Percentiles rank a stretch among this genome's conserved stretches.
These are phyloP conservation scores for Hypoxylon perforatum DNA, from an alignment of 495 filamentous ascomycete genomes.

Conservation along the genomic window DNA sequence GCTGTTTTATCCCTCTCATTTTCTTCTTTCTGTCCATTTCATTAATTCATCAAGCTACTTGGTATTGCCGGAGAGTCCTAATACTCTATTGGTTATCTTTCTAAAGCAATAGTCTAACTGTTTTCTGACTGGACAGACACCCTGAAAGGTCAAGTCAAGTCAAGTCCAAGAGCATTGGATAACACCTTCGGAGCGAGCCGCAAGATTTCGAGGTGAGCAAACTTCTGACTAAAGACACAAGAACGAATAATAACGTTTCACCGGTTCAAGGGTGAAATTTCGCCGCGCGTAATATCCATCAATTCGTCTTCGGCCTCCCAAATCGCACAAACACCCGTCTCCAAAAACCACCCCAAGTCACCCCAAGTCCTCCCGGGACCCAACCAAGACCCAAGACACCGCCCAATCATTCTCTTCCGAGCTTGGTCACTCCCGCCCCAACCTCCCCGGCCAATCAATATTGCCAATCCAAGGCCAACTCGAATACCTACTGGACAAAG, in stretches of 20 bases:
- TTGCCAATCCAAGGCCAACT: constrained; percentile 44
- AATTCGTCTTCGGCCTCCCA: constrained; percentile 26
- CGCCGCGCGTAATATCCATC: constrained; percentile 22
- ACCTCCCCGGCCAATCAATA: constrained; percentile 45
- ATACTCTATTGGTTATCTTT: neutral
- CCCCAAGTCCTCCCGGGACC: neutral
- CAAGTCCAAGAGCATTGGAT: constrained; percentile 19
- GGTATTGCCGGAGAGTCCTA: too few species aligned
- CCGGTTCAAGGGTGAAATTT: constrained; percentile 22
- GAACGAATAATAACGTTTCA: constrained; percentile 35
- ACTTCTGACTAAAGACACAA: constrained; percentile 17
- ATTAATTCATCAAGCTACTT: too few species aligned
- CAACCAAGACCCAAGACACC: constrained; percentile 9
- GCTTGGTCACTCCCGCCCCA: constrained; percentile 27
- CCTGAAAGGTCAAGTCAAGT: constrained; percentile 8
- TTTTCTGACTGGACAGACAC: neutral
- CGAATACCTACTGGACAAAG: constrained; percentile 37
- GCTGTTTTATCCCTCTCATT: constrained; percentile 18
- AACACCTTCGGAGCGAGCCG: constrained; percentile 37
- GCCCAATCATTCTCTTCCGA: constrained; percentile 32
- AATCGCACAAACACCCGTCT: constrained; percentile 41
- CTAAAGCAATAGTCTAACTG: neutral
- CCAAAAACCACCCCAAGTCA: constrained; percentile 8
- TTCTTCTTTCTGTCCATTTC: constrained; percentile 1
- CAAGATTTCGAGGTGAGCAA: constrained; percentile 31